A percentile compares a stretch with the other conserved stretches of the same genome.
Conservation (phyloP, 306 rosid genomes). For the Glycyrrhiza uralensis region DNA sequence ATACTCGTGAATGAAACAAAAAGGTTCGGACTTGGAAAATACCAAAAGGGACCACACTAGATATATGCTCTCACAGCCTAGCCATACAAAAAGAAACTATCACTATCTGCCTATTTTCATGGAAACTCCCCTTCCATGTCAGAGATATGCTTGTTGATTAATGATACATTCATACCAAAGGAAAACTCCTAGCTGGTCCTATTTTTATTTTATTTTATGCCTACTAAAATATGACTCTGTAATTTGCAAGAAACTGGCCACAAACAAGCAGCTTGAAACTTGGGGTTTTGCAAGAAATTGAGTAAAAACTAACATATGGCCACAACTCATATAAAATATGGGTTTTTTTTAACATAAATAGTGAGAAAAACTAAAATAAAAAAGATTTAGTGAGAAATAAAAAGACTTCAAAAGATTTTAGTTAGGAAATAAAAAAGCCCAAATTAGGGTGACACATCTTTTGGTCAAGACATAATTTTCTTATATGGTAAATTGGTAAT, state of each 20-base stretch:
- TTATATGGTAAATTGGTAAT: no score
- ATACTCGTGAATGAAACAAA: neutral
- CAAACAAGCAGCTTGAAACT: neutral
- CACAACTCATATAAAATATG: no score
- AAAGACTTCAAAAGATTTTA: no score
- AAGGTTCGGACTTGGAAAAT: neutral
- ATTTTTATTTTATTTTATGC: no score
- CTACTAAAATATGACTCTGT: neutral
- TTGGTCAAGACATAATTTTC: no score
- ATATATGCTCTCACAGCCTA: neutral
- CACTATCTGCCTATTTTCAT: neutral
- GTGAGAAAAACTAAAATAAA: no score
- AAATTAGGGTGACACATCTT: no score
- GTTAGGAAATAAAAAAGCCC: no score
- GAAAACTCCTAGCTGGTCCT: slow-evolving; percentile 7
- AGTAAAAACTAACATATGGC: neutral
- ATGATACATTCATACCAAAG: neutral
- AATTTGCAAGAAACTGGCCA: neutral
- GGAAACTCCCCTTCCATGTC: slow-evolving; percentile 19
- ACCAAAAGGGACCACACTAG: neutral
- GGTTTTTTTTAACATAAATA: no score
- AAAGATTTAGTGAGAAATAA: no score
- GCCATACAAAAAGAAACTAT: neutral
- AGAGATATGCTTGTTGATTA: neutral
- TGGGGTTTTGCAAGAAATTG: neutral